These are phyloP conservation scores for Pseudomicrostroma phylloplanum DNA, from an alignment of 1,284 basidiomycete genomes.

Conservation along the genomic window DNA sequence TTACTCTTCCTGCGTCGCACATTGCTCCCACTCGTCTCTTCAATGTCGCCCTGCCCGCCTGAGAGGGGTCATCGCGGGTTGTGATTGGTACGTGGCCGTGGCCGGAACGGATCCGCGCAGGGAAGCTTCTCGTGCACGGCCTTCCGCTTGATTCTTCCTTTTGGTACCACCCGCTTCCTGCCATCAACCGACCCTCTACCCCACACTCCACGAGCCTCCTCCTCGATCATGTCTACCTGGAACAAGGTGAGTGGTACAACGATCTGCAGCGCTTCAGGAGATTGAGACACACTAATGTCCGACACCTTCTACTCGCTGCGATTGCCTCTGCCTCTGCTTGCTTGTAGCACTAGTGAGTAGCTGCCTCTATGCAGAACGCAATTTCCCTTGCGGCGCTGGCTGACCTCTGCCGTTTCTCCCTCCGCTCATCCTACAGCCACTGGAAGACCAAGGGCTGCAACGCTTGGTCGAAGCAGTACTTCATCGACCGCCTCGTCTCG, in stretches of 20 bases:
- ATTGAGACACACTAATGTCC: neutral
- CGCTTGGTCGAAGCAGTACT: constrained; percentile 46
- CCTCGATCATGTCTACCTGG: constrained; percentile 42
- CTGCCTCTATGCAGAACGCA: neutral
- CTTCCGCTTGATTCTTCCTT: too few relatives aligned
- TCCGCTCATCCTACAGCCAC: constrained; percentile 41
- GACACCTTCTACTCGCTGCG: neutral
- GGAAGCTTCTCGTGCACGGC: too few relatives aligned
- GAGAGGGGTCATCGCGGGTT: too few relatives aligned
- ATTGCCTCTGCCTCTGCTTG: neutral
- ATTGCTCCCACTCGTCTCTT: too few relatives aligned
- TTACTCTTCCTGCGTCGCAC: too few relatives aligned
- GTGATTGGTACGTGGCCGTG: too few relatives aligned
- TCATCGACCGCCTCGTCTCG: constrained; percentile 38
- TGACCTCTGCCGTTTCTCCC: neutral
- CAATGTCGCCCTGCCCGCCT: too few relatives aligned
- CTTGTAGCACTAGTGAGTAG: constrained; percentile 6
- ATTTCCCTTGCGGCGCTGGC: neutral
- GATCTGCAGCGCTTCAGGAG: neutral
- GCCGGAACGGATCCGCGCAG: too few relatives aligned
- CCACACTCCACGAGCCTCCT: too few relatives aligned
- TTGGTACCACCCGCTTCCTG: too few relatives aligned
- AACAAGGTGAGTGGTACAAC: constrained; percentile 17
- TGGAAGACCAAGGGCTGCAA: constrained; percentile 51
- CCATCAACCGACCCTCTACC: too few relatives aligned